Evolutionary conservation across 2,329 filamentous ascomycete genomes (phyloP), one percentile per base, ranked within the genome.

Genomic region (Colletotrichum abscissum): DNA sequence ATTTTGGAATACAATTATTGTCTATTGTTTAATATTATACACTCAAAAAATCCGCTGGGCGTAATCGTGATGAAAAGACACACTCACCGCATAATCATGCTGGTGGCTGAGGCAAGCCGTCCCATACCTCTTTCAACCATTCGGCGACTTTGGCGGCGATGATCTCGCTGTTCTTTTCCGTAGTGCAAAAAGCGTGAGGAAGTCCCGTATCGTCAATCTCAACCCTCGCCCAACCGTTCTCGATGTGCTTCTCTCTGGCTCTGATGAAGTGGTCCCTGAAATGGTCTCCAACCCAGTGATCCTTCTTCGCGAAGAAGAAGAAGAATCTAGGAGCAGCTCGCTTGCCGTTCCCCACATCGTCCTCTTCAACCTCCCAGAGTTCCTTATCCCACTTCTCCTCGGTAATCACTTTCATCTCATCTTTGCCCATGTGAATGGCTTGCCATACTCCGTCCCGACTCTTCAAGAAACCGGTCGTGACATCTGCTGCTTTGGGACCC

Each of bases 241-340:
- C 79, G 33, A 80, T 78, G 60, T 78, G 76, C 71, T 78, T 80
- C 77, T 77, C 79, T 72, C 84, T 80, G 55, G 80, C 80, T 57
- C 82, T 82, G 66, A 92, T 89, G 71, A 92, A 88, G 33, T 84
- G 84, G 75, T 92, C 89, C 9, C 91, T 84, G 59, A 86, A 84
- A 63, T 86, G 82, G 60, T 89, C 82, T 3, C 88, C 87, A 1
- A 93, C 89, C 91, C 91, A 93, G 69, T 91, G 87, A 73, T 93
- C 91, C 63, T 88, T 81, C 74, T 86, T 82, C 2, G 87, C 91
- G 75, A 91, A 92, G 63, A 91, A 88, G 75, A 92, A 86, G 75
- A 89, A 87, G 76, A 92, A 89, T 74, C 86, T 89, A 1, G 86
- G 87, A 26, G 80, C 73, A 52, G 66, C n/a, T 66, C 67, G 14